Base-by-base conservation (phyloP, 371 early-diverging fungal genomes). In the Dipsacomyces acuminosporus region DNA sequence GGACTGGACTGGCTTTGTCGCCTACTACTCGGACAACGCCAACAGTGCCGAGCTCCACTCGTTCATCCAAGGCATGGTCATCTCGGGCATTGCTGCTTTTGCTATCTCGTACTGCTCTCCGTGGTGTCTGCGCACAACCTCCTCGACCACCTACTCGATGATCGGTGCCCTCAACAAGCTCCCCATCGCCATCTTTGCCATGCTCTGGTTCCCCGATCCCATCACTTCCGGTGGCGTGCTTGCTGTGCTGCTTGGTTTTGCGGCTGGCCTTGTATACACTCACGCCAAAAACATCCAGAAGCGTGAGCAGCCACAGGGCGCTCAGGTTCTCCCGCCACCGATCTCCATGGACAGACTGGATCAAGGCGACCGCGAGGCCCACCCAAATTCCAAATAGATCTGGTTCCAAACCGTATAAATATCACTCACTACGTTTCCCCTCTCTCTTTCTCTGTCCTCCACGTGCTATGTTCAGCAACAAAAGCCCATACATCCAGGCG, bases 101-200 rank as follows among this genome's bases (percentile, higher is more conserved):
- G 85, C 84, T 44, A 98, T 97, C 72, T 85, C 91, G 2, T 96
- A 91, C 71, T 82, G 87, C 41, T 90, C 91, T 47, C 88, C 93
- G 0, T 97, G 96, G 97, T 92, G 95, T 71, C 85, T 99, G 20
- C 86, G 96, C 48, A 86, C 89, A 4, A 93, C 98, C 11, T 84
- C 86, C 0, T 93, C 98, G 2, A 99, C 99, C 5, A 97, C 99
- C 0, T 92, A 96, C 73, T 90, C 90, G 42, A 98, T 99, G 98
- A 90, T 94, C n/a, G 99, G 99, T 17, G 96, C 99, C 1, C 79
- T 99, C 30, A 99, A 99, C 77, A 99, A 99, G 72, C 79, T 98
- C 21, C 94, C 99, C 3, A 89, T 99, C 38, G 93, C 99, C 4
- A 75, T 93, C 26, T 87, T 91, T 44, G 98, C 98, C 21, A 91